phyloP scores from a whole-genome alignment of 2,329 filamentous ascomycete species.

The Penicillium italicum region DNA sequence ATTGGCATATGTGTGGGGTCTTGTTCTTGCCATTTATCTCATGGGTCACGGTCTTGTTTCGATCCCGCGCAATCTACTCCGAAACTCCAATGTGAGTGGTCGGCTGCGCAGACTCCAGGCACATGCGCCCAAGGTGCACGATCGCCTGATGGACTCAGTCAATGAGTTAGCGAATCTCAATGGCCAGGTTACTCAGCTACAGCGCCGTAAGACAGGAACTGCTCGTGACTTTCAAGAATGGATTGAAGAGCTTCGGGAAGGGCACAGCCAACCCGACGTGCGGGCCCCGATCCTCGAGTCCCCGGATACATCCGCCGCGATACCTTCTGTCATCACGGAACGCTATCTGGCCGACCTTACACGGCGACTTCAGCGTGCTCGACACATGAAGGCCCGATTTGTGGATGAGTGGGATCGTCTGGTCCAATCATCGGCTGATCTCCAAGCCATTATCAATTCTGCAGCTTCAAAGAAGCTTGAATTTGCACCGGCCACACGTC shows the following conservation, averaged over 20 bases:
- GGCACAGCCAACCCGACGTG: conserved; percentile 64
- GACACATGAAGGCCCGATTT: conserved; percentile 79
- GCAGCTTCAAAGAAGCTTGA: conserved; percentile 75
- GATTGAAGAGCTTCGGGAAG: conserved; percentile 90
- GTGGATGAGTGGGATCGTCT: conserved; percentile 80
- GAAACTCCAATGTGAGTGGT: conserved; percentile 71
- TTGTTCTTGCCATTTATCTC: conserved; percentile 87
- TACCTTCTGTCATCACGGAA: conserved; percentile 85
- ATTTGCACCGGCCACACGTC: conserved; percentile 60
- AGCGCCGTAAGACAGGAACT: conserved; percentile 74
- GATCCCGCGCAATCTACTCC: conserved; percentile 76
- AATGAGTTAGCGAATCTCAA: conserved; percentile 77
- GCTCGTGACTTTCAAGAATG: conserved; percentile 77
- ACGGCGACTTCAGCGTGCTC: conserved; percentile 72
- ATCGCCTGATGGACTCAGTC: conserved; percentile 81
- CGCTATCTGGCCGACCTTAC: conserved; percentile 90
- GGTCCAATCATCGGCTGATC: conserved; percentile 67
- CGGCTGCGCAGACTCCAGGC: conserved; percentile 71
- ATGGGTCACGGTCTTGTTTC: conserved; percentile 97
- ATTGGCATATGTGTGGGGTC: conserved; percentile 87
- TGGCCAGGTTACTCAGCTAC: conserved; percentile 72
- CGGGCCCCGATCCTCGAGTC: conserved; percentile 42
- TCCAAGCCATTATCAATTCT: conserved; percentile 81
- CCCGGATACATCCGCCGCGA: conserved; percentile 27
- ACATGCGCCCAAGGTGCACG: conserved; percentile 76